phyloP scores from a whole-genome alignment of 2,329 filamentous ascomycete genomes.

The Penicillium sp. region DNA sequence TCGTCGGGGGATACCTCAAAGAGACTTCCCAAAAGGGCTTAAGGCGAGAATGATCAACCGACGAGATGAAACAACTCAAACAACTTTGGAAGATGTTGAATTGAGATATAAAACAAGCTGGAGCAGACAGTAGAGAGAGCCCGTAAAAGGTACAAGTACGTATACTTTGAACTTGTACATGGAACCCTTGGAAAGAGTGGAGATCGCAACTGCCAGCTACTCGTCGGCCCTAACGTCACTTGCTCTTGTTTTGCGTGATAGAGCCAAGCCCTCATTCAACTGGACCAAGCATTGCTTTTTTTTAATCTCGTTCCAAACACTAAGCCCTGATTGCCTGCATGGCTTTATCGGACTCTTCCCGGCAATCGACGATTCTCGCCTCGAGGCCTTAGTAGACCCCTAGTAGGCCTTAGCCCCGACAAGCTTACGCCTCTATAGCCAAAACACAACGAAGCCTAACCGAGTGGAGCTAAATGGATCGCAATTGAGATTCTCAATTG shows the following conservation, averaged over 20 bases:
- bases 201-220: constrained; percentile 1
- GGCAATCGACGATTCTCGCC: neutral
- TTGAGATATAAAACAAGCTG: too few species aligned
- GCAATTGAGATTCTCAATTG: constrained; percentile 4
- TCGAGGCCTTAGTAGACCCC: neutral
- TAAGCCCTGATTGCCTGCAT: neutral
- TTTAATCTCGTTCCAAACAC: neutral
- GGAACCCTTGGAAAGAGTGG: neutral
- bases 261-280: constrained; percentile 5
- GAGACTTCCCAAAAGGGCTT: too few species aligned
- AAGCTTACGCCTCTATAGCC: neutral
- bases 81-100: too few species aligned
- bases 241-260: constrained; percentile 27
- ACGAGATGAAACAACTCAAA: too few species aligned
- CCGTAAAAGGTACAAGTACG: too few species aligned
- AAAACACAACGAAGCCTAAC: neutral
- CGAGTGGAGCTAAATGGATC: neutral
- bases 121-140: too few species aligned
- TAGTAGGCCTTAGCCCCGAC: neutral
- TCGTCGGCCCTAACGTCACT: constrained; percentile 26
- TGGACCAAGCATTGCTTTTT: neutral
- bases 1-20: too few species aligned
- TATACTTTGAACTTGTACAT: too few species aligned
- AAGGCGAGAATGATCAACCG: too few species aligned
- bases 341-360: neutral